These are phyloP conservation scores for Starmerella stigmatis DNA, from an alignment of 805 yeast species.

Conservation along the genomic window DNA sequence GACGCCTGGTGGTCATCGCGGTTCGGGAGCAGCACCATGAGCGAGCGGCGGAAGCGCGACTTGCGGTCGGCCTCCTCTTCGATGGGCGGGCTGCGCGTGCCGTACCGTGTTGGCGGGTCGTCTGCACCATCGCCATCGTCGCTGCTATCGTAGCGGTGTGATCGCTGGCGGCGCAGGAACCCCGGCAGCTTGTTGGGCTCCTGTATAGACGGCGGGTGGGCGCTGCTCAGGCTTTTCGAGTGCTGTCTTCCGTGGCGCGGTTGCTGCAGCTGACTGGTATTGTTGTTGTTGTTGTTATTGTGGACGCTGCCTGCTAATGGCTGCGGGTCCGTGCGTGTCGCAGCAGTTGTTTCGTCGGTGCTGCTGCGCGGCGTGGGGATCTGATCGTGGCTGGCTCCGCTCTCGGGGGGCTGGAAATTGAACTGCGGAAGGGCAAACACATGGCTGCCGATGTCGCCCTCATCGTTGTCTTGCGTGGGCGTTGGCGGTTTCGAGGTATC, in stretches of 20 bases:
- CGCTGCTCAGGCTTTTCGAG: conserved; percentile 28
- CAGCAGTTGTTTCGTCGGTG: too few species aligned
- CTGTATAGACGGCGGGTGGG: conserved; percentile 15
- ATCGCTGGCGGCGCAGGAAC: conserved; percentile 14
- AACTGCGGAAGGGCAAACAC: not conserved
- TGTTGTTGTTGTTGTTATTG: too few species aligned
- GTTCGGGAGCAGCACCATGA: conserved; percentile 19
- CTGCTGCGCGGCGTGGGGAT: not conserved
- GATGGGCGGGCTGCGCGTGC: conserved; percentile 8
- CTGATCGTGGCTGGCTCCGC: conserved; percentile 1
- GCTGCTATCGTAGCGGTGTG: conserved; percentile 4
- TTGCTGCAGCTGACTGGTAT: too few species aligned
- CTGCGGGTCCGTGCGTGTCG: not conserved
- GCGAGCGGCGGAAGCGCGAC: conserved; percentile 22
- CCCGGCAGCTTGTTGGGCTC: conserved; percentile 11
- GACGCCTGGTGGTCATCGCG: not conserved
- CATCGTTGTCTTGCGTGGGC: not conserved
- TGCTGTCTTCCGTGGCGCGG: conserved; percentile 22
- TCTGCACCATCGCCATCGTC: conserved; percentile 1
- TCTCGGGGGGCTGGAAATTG: not conserved
- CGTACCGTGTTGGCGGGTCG: not conserved
- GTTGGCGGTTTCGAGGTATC: not conserved
- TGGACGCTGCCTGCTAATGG: not conserved
- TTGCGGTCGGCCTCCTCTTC: conserved; percentile 18
- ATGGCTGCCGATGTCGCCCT: not conserved